Evolutionary conservation across 305 asterid genomes (phyloP).

Genomic region (Solanum chacoense): DNA sequence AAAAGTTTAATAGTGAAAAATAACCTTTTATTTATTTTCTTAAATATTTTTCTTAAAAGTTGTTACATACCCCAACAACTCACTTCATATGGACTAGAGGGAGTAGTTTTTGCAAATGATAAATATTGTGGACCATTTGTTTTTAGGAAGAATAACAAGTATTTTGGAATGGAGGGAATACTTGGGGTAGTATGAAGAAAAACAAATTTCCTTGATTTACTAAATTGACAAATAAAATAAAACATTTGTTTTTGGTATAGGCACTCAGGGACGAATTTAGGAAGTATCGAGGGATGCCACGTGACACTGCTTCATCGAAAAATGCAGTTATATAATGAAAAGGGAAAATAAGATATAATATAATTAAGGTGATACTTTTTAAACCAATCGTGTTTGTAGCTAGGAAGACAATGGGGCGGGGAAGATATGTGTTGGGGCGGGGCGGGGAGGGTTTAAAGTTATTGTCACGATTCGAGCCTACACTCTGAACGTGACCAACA

Average conservation of each 20-base stretch:
- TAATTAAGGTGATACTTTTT: not conserved
- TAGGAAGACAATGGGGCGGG: not conserved
- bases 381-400: not conserved
- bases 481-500: no score
- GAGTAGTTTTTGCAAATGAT: not conserved
- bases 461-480: not conserved
- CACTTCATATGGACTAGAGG: not conserved
- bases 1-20: no score
- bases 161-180: not conserved
- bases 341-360: not conserved
- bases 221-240: not conserved
- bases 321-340: not conserved
- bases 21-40: not conserved
- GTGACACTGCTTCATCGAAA: not conserved
- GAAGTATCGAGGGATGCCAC: not conserved
- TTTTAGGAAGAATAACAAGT: not conserved
- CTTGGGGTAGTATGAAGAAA: not conserved
- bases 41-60: no score
- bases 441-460: not conserved
- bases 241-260: not conserved
- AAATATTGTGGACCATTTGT: not conserved
- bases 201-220: no score
- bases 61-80: not conserved
- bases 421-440: not conserved
- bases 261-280: not conserved